These are phyloP conservation scores for Microsporum ferrugineum DNA, from an alignment of 2,329 filamentous ascomycete genomes.

Conservation along the genomic window DNA sequence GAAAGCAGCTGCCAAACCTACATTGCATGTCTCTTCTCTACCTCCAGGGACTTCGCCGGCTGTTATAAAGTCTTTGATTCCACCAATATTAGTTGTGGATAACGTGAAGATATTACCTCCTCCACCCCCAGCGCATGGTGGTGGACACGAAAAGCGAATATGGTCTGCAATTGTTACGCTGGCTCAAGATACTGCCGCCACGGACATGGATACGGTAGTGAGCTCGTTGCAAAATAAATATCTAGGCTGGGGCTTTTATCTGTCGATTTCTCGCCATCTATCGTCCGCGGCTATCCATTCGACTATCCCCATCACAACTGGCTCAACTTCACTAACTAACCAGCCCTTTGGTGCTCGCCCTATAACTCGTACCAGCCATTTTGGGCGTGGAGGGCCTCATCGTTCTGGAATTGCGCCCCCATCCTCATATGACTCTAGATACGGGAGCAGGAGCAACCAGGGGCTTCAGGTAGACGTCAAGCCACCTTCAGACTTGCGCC, in stretches of 20 bases:
- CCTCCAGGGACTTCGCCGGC: constrained; percentile 43
- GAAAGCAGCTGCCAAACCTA: constrained; percentile 42
- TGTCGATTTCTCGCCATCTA: constrained; percentile 69
- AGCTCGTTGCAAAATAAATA: constrained; percentile 72
- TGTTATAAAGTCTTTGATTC: constrained; percentile 40
- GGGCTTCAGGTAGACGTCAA: constrained; percentile 58
- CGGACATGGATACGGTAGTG: constrained; percentile 71
- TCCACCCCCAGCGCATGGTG: constrained; percentile 31
- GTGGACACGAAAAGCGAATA: constrained; percentile 52
- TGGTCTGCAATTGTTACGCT: constrained; percentile 70
- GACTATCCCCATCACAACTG: constrained; percentile 38
- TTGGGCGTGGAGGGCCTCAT: constrained; percentile 30
- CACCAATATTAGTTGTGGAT: constrained; percentile 52
- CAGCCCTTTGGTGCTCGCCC: constrained; percentile 70
- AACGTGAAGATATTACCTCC: constrained; percentile 57
- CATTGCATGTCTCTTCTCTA: constrained; percentile 43
- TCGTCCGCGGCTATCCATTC: constrained; percentile 60
- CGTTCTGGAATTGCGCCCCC: constrained; percentile 65
- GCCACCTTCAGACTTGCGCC: constrained; percentile 64
- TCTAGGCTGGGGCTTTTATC: constrained; percentile 70
- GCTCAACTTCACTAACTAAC: constrained; percentile 40
- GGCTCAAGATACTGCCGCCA: constrained; percentile 66
- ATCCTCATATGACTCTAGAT: constrained; percentile 49
- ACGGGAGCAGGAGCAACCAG: constrained; percentile 40
- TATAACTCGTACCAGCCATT: constrained; percentile 38